Evolutionary conservation across 2,329 filamentous ascomycete genomes (phyloP), one percentile per base, ranked within the genome.

Genomic region (Arthrobotrys sphaeroides): DNA sequence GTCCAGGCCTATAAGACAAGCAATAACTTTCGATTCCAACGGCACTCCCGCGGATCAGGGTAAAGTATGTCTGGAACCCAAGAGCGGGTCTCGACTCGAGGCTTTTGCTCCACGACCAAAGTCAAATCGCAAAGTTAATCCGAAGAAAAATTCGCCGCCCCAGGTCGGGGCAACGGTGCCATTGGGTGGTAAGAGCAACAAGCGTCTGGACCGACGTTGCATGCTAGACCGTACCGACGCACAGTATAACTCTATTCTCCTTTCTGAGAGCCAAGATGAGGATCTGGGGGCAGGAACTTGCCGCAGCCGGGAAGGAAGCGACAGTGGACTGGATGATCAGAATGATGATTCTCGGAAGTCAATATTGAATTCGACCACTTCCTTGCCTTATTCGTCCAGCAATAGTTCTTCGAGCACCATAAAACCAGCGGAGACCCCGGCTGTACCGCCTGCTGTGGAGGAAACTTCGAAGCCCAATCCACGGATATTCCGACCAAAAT

Each of bases 401-500:
- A 70, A 72, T 20, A 64, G 59, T 47, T 72, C 67, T 1, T 45
- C 59, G 16, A 72, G 42, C 36, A 72, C 59, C 40, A 47, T 72
- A 55, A 72, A 59, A 65, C 67, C 47, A 59, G 47, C 22, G 18
- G 53, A 40, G 5, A n/a, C 65, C 49, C 43, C 49, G 13, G 38
- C 38, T 28, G 22, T 13, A 7, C 26, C 33, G 24, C 4, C 53
- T 43, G 12, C 59, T 64, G 26, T 13, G n/a, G 60, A 51, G 33
- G 51, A 61, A 38, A 22, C 49, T 53, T 45, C 67, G 5, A 43
- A 20, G 20, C 38, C 18, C 6, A 57, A 38, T 33, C n/a, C 38
- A 40, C 69, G 69, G 28, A 60, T 60, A 73, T 42, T 47, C 42
- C 53, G 70, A 38, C 70, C 70, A n/a, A 74, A 57, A 38, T 62